Percentiles rank a stretch among this genome's conserved stretches.
phyloP scores from a whole-genome alignment of 164 flowering plant genomes.

The Malania oleifera region DNA sequence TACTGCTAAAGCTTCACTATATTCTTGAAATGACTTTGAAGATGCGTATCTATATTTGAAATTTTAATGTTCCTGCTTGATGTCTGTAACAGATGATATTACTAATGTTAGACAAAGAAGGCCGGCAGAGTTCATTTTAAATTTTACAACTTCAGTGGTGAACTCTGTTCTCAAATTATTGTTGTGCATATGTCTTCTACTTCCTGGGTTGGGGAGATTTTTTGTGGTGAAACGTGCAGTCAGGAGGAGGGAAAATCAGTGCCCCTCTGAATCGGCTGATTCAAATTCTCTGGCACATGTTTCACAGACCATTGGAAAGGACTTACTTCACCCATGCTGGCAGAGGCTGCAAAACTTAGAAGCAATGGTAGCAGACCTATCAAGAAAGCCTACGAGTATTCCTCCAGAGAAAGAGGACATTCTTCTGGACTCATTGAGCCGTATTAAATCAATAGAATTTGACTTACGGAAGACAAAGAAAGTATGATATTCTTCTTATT shows the following conservation, averaged over 20 bases:
- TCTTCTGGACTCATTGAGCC: constrained; percentile 71
- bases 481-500: constrained; percentile 31
- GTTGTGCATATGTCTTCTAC: constrained; percentile 36
- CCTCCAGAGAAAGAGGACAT: constrained; percentile 84
- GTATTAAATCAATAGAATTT: constrained; percentile 75
- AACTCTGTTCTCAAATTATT: constrained; percentile 35
- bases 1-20: not conserved
- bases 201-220: constrained; percentile 30
- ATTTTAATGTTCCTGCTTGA: constrained; percentile 3
- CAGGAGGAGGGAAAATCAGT: constrained; percentile 17
- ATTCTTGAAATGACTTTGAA: not conserved
- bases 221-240: constrained; percentile 22
- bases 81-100: constrained; percentile 29
- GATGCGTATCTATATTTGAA: not conserved
- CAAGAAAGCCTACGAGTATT: constrained; percentile 56
- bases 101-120: constrained; percentile 17
- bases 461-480: constrained; percentile 83
- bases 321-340: constrained; percentile 45
- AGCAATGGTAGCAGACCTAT: constrained; percentile 48
- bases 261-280: constrained; percentile 13
- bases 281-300: constrained; percentile 18
- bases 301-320: constrained; percentile 21
- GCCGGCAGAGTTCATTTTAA: constrained; percentile 20
- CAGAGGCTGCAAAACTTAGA: constrained; percentile 74
- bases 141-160: constrained; percentile 21